phyloP scores from a whole-genome alignment of 2,329 filamentous ascomycete genomes.

The Conoideocrella luteorostrata region DNA sequence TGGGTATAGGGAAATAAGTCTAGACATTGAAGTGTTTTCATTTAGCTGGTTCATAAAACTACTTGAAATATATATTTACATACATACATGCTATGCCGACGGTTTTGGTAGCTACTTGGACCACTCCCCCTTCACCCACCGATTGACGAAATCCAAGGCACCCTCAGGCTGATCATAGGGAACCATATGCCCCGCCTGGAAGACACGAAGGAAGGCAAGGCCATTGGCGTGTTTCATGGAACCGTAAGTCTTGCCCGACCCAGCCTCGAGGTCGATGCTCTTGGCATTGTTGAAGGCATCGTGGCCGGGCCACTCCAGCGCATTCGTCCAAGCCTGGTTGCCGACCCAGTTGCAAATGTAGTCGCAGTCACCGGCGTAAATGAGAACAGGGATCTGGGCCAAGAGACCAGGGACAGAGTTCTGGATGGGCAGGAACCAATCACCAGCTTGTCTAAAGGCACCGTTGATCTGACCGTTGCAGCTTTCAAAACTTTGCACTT shows the following conservation, averaged over 20 bases:
- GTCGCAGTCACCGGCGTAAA: constrained; percentile 86
- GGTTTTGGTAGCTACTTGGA: too few species aligned
- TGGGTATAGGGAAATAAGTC: too few species aligned
- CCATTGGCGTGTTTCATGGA: constrained; percentile 83
- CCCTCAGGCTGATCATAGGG: constrained; percentile 89
- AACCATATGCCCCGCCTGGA: constrained; percentile 90
- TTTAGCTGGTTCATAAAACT: background rate
- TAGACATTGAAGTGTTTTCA: too few species aligned
- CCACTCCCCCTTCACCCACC: constrained; percentile 88
- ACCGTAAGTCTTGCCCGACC: constrained; percentile 47
- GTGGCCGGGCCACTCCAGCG: constrained; percentile 86
- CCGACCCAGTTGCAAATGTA: constrained; percentile 97
- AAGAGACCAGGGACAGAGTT: constrained; percentile 77
- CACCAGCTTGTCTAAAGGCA: constrained; percentile 92
- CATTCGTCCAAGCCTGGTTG: constrained; percentile 90
- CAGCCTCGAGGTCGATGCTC: constrained; percentile 61
- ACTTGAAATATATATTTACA: background rate
- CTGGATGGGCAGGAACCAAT: constrained; percentile 98
- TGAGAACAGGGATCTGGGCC: constrained; percentile 83
- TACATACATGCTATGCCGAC: background rate
- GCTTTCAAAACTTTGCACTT: constrained; percentile 80
- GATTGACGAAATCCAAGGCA: constrained; percentile 85
- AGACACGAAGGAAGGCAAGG: constrained; percentile 87
- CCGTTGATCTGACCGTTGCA: constrained; percentile 98
- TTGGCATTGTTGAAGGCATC: constrained; percentile 68